A percentile compares a stretch with the other conserved stretches of the same genome.
These are phyloP conservation scores for Hordeum vulgare DNA, from an alignment of 176 grass and related monocot species.

Conservation along the genomic window DNA sequence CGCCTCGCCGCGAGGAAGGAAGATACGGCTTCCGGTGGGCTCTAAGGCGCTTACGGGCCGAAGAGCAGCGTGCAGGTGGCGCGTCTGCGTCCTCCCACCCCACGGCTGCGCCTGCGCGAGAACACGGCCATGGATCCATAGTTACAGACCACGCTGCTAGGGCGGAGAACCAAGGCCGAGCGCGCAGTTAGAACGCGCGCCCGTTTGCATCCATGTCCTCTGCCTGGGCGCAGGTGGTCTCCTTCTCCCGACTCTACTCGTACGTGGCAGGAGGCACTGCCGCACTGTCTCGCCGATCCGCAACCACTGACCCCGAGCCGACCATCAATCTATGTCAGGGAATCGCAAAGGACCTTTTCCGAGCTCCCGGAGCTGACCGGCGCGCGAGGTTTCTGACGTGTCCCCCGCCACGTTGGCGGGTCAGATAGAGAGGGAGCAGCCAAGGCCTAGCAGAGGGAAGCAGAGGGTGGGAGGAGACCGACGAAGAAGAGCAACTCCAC, in stretches of 20 bases:
- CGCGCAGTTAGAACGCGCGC: neutral
- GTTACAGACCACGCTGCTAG: neutral
- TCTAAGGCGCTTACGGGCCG: neutral
- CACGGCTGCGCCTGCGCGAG: neutral
- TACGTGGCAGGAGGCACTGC: neutral
- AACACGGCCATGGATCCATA: neutral
- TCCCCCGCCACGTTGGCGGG: too few relatives aligned
- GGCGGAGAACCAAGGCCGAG: neutral
- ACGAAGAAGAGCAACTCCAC: neutral
- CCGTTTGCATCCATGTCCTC: too few relatives aligned
- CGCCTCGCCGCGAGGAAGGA: neutral
- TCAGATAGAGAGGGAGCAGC: neutral
- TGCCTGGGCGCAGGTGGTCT: neutral
- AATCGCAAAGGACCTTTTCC: neutral
- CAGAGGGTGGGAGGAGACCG: neutral
- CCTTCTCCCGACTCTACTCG: neutral
- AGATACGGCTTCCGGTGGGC: neutral
- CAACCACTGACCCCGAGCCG: neutral
- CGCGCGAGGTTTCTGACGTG: neutral
- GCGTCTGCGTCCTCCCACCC: too few relatives aligned
- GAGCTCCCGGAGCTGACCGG: neutral
- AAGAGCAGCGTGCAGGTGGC: neutral
- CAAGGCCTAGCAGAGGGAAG: neutral
- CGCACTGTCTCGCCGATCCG: neutral
- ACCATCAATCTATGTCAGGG: neutral